A percentile compares a stretch with the other conserved stretches of the same genome.
phyloP scores from a whole-genome alignment of 345 rosid species.

The Lepidium sativum region DNA sequence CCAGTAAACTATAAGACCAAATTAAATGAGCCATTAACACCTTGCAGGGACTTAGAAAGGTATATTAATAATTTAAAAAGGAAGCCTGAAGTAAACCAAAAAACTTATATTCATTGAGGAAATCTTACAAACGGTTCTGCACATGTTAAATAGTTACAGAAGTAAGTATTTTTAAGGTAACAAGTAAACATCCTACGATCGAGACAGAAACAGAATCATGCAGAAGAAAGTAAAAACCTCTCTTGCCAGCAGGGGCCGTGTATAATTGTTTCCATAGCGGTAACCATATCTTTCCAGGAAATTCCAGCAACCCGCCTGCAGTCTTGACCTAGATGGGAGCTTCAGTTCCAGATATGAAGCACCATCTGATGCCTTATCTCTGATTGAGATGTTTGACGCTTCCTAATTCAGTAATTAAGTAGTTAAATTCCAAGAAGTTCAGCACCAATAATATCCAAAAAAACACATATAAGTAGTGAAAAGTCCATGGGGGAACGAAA shows the following conservation, averaged over 20 bases:
- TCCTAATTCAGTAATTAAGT: slow-evolving; percentile 35
- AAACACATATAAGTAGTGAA: neutral
- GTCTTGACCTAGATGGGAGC: slow-evolving; percentile 45
- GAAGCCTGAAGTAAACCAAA: neutral
- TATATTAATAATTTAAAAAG: neutral
- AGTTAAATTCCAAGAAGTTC: slow-evolving; percentile 8
- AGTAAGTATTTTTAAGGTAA: slow-evolving; percentile 1
- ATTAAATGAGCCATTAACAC: slow-evolving; percentile 1
- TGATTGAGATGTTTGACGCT: slow-evolving; percentile 51
- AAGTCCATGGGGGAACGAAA: neutral
- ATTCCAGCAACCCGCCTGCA: slow-evolving; percentile 47
- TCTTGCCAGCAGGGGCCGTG: slow-evolving; percentile 66
- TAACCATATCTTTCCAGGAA: slow-evolving; percentile 89
- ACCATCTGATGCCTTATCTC: slow-evolving; percentile 52
- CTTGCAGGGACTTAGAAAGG: neutral
- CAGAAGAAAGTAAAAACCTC: slow-evolving; percentile 55
- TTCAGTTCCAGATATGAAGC: slow-evolving; percentile 59
- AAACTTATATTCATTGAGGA: neutral
- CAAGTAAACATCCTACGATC: neutral
- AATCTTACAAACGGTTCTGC: neutral
- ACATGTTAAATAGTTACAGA: neutral
- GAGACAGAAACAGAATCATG: slow-evolving; percentile 7
- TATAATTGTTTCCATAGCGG: slow-evolving; percentile 51
- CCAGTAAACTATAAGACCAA: neutral
- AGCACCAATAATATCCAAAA: slow-evolving; percentile 1